Evolutionary conservation across 2,329 filamentous ascomycete species (phyloP).

Genomic region (Pseudofabraea citricarpa): DNA sequence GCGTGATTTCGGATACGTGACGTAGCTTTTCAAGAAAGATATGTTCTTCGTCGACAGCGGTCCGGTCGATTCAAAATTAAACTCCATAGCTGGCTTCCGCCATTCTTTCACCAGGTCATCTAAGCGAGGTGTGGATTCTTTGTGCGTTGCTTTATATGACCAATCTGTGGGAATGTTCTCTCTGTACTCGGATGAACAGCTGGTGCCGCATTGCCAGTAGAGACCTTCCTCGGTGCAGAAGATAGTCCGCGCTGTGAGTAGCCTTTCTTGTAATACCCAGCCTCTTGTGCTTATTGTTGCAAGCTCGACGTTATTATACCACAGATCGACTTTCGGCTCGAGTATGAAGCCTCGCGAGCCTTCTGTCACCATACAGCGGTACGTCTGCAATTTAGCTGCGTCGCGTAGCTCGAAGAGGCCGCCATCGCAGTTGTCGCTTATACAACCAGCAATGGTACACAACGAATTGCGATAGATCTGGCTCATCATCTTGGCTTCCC

Average conservation of each 20-base stretch:
- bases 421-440: not conserved
- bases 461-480: not conserved
- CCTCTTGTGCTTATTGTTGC: not conserved
- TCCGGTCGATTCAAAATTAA: not conserved
- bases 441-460: not conserved
- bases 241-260: not conserved
- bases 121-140: not conserved
- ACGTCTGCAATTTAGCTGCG: not conserved
- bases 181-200: not conserved
- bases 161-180: not conserved
- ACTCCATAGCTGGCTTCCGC: not conserved
- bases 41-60: not conserved
- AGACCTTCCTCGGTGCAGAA: not conserved
- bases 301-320: not conserved
- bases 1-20: not conserved
- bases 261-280: not conserved
- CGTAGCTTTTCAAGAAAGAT: not conserved
- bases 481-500: not conserved
- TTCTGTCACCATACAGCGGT: not conserved
- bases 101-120: not conserved
- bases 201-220: not conserved
- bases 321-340: not conserved
- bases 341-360: not conserved
- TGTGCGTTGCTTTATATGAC: not conserved
- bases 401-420: not conserved